A percentile compares a stretch with the other conserved stretches of the same genome.
phyloP scores from a whole-genome alignment of 2,329 filamentous ascomycete genomes.

The Aspergillus sp. region DNA sequence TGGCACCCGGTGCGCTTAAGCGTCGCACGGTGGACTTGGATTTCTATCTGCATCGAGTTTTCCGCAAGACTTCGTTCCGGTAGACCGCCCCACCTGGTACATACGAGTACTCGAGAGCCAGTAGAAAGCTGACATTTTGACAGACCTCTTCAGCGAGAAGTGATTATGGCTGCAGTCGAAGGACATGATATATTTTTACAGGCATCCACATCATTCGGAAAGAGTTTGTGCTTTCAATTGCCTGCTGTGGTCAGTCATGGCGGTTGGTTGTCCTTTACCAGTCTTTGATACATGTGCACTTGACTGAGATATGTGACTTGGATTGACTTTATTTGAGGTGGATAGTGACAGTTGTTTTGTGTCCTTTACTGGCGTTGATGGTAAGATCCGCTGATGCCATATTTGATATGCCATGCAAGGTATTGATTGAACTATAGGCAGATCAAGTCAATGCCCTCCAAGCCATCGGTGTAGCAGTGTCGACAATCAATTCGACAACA shows the following conservation, averaged over 20 bases:
- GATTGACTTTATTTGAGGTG: slow-evolving; percentile 10
- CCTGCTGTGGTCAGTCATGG: slow-evolving; percentile 82
- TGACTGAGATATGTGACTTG: slow-evolving; percentile 5
- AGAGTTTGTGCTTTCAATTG: slow-evolving; percentile 87
- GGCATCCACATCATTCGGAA: slow-evolving; percentile 69
- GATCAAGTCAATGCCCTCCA: slow-evolving; percentile 83
- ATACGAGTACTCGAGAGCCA: not conserved
- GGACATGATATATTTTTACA: slow-evolving; percentile 90
- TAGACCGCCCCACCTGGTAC: slow-evolving; percentile 27
- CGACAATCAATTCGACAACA: slow-evolving; percentile 81
- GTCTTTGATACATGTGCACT: not conserved
- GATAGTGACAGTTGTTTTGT: slow-evolving; percentile 80
- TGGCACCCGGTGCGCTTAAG: slow-evolving; percentile 18
- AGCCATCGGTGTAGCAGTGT: slow-evolving; percentile 67
- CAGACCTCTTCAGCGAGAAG: slow-evolving; percentile 78
- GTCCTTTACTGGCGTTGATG: slow-evolving; percentile 84
- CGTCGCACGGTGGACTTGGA: slow-evolving; percentile 54
- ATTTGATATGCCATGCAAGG: not conserved
- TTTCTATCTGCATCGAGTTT: slow-evolving; percentile 66
- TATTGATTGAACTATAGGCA: slow-evolving; percentile 48
- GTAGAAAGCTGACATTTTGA: not conserved
- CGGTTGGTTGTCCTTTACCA: slow-evolving; percentile 49
- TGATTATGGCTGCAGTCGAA: slow-evolving; percentile 72
- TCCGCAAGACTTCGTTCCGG: slow-evolving; percentile 68
- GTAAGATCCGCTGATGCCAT: slow-evolving; percentile 37